phyloP scores from a whole-genome alignment of 108 stramenopile genomes.

The Discostella pseudostelligera region DNA sequence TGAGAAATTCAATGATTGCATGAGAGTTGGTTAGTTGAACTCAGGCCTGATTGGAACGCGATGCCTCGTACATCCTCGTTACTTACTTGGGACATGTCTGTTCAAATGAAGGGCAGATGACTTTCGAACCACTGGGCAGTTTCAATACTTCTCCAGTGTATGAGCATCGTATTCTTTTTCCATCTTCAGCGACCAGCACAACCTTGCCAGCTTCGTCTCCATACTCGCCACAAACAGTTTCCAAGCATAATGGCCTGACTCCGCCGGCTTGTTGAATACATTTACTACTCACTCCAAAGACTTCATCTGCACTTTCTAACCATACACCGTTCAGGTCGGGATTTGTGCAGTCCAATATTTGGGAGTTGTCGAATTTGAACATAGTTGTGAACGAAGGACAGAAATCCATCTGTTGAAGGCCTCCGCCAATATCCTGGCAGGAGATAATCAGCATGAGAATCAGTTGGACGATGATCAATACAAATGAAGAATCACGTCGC shows the following conservation, averaged over 20 bases:
- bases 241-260: conserved; percentile 30
- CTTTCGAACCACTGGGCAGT: conserved; percentile 27
- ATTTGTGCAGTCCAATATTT: conserved; percentile 32
- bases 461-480: background rate
- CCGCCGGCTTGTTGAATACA: conserved; percentile 35
- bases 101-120: conserved; percentile 39
- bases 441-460: background rate
- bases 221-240: conserved; percentile 25
- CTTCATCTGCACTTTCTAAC: conserved; percentile 29
- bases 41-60: too few species aligned
- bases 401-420: conserved; percentile 43
- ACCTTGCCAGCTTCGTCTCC: conserved; percentile 25
- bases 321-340: conserved; percentile 11
- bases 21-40: too few species aligned
- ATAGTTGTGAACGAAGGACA: conserved; percentile 37
- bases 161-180: conserved; percentile 22
- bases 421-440: conserved; percentile 29
- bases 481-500: background rate
- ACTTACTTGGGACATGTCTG: conserved; percentile 38
- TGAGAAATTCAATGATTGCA: background rate
- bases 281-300: conserved; percentile 24
- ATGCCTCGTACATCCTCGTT: background rate
- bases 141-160: conserved; percentile 33
- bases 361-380: conserved; percentile 27
- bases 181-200: conserved; percentile 14